Conservation (phyloP, 2,329 filamentous ascomycete species). For the Fusarium nisikadoi region DNA sequence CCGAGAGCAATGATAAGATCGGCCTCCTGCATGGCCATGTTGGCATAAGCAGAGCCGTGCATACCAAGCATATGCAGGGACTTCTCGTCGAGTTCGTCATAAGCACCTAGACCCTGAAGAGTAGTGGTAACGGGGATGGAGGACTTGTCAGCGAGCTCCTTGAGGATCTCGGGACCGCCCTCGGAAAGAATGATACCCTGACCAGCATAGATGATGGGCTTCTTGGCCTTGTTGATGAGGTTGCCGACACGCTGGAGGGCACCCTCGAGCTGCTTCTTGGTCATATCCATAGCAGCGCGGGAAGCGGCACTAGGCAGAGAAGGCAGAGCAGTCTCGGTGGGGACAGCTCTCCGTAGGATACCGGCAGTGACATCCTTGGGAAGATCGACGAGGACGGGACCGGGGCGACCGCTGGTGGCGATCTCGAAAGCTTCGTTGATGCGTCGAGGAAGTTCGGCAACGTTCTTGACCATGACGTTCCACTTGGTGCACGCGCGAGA, state of each 20-base stretch:
- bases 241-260: slow-evolving; percentile 82
- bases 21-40: slow-evolving; percentile 97
- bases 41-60: slow-evolving; percentile 97
- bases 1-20: slow-evolving; percentile 96
- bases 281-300: slow-evolving; percentile 76
- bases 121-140: slow-evolving; percentile 96
- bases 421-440: slow-evolving; percentile 99
- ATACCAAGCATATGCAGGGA: slow-evolving; percentile 98
- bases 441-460: slow-evolving; percentile 89
- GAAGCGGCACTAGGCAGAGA: slow-evolving; percentile 87
- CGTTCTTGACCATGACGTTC: slow-evolving; percentile 93
- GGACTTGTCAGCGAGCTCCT: slow-evolving; percentile 88
- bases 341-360: slow-evolving; percentile 85
- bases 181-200: slow-evolving; percentile 86
- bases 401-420: slow-evolving; percentile 91
- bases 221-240: slow-evolving; percentile 88
- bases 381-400: slow-evolving; percentile 93
- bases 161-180: slow-evolving; percentile 81
- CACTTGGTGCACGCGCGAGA: slow-evolving; percentile 85
- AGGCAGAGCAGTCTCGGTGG: slow-evolving; percentile 77
- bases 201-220: slow-evolving; percentile 94
- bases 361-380: slow-evolving; percentile 96
- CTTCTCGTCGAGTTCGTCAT: slow-evolving; percentile 93
- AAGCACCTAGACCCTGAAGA: slow-evolving; percentile 90
- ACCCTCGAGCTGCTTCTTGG: slow-evolving; percentile 75